These are phyloP conservation scores for Kodamaea plutei DNA, from an alignment of 1,139 yeast species.

Conservation along the genomic window DNA sequence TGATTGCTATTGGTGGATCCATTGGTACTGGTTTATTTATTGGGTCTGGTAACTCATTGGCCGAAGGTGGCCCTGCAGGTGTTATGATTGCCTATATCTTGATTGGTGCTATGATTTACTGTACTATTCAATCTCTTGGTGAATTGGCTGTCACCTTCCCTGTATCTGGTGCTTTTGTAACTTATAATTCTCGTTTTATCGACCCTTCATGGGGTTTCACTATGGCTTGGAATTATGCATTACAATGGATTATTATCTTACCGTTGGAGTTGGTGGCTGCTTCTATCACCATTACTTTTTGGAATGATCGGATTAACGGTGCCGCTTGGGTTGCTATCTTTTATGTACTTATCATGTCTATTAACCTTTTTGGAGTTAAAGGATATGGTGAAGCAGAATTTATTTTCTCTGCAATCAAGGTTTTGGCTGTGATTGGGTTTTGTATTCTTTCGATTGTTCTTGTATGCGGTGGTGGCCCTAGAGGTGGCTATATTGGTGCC, in stretches of 20 bases:
- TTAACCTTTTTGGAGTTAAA: constrained; percentile 38
- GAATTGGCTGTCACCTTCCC: constrained; percentile 80
- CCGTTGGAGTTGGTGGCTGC: constrained; percentile 74
- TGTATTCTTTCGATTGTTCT: constrained; percentile 38
- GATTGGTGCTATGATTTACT: constrained; percentile 66
- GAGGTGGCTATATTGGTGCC: constrained; percentile 42
- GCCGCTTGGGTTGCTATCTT: constrained; percentile 41
- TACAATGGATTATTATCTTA: constrained; percentile 74
- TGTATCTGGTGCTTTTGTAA: constrained; percentile 73
- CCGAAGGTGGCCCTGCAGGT: constrained; percentile 79
- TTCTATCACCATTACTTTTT: constrained; percentile 33
- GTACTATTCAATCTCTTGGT: constrained; percentile 80
- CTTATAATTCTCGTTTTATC: constrained; percentile 64
- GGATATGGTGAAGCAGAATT: constrained; percentile 47
- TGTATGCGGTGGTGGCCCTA: constrained; percentile 38
- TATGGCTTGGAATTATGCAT: constrained; percentile 74
- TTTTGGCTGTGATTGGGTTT: constrained; percentile 36
- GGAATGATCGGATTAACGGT: constrained; percentile 30
- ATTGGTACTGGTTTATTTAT: constrained; percentile 80
- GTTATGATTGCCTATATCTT: constrained; percentile 64
- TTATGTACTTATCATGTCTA: constrained; percentile 28
- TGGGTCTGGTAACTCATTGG: constrained; percentile 68
- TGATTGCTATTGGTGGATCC: constrained; percentile 87
- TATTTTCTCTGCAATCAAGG: constrained; percentile 33
- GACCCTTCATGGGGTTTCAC: constrained; percentile 79